phyloP scores from a whole-genome alignment of 176 grass and related monocot genomes.

The Ensete glaucum region DNA sequence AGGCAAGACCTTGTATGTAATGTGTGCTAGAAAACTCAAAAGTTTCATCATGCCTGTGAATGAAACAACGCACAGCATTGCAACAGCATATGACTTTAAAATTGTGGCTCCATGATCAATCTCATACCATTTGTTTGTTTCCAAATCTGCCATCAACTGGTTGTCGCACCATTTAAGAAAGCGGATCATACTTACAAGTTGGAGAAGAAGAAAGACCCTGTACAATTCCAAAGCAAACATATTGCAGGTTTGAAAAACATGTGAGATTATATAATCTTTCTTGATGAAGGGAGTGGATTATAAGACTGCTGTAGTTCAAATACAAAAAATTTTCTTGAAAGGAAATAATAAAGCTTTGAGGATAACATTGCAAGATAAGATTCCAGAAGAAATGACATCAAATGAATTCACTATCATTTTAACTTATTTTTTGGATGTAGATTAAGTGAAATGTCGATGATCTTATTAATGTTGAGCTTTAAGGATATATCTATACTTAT shows the following conservation, averaged over 20 bases:
- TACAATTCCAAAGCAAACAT: conserved; percentile 13
- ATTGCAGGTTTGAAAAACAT: conserved; percentile 14
- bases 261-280: not conserved
- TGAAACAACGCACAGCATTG: not conserved
- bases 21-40: not conserved
- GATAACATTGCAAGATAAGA: not conserved
- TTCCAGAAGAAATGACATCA: not conserved
- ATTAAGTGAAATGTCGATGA: not conserved
- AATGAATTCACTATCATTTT: not conserved
- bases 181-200: conserved; percentile 76
- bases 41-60: not conserved
- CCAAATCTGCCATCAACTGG: conserved; percentile 57
- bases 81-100: not conserved
- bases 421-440: not conserved
- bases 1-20: not conserved
- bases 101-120: not conserved
- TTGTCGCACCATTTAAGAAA: conserved; percentile 86
- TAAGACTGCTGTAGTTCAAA: not conserved
- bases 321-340: not conserved
- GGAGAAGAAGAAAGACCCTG: conserved; percentile 90
- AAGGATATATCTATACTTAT: too few species aligned
- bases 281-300: not conserved
- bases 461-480: not conserved
- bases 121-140: conserved; percentile 55
- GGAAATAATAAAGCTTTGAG: not conserved